Evolutionary conservation across 768 basidiomycete species (phyloP), one percentile per base, ranked within the genome.

Genomic region (Daedalea quercina): DNA sequence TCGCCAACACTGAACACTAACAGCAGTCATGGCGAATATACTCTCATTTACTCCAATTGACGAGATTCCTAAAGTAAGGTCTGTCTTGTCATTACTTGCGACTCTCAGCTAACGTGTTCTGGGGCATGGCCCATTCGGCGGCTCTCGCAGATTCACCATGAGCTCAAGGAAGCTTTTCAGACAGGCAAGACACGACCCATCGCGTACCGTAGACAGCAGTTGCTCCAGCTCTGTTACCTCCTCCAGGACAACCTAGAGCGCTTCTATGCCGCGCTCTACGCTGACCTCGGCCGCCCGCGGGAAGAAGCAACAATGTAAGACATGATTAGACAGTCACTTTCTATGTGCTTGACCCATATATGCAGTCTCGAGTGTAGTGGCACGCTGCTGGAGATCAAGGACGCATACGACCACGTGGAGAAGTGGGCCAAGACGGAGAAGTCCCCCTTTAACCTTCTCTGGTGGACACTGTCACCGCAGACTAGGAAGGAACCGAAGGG

Each of bases 401-500:
- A 67, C 0, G 79, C 83, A 13, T 80, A 84, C 59, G 70, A 79
- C 37, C 77, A 77, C 52, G 77, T 94, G 44, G 84, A 81, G 33
- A 82, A 79, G 59, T 94, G 91, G 92, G 71, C 84, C 0, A 83
- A 81, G 60, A 74, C 86, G 0, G 77, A 84, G 51, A 76, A 68
- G 26, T 75, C 81, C 2, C 60, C 76, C 0, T 85, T 85, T 60
- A 74, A 67, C 25, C 15, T 86, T 47, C 81, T 75, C 59, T 87
- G 74, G 61, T 71, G 69, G 7, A 69, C 80, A 0, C 79, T 88
- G 75, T 71, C 75, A 9, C 88, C 89, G 1, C 72, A 75, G 12
- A 74, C 87, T 4, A 73, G 79, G 52, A 86, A 88, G 59, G 86
- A 87, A 59, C 75, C 90, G 35, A 92, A 91, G 65, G 87, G 87